Evolutionary conservation across 371 early-diverging fungal species (phyloP).

Genomic region (Lichtheimia corymbifera): DNA sequence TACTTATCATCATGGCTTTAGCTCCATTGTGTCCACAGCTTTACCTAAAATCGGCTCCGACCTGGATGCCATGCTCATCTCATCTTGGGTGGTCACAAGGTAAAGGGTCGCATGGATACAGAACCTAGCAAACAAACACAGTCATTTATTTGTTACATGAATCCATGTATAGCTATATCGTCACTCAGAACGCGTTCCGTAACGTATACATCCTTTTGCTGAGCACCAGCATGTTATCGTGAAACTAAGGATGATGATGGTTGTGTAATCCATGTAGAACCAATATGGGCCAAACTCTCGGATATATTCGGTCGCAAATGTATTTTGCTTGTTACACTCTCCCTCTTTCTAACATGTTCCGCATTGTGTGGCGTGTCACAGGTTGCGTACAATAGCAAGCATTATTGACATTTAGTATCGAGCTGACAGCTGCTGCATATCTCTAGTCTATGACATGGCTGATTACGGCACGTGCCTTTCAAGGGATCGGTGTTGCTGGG

Average conservation of each 20-base stretch:
- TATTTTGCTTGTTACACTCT: conserved; percentile 53
- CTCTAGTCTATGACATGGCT: conserved; percentile 58
- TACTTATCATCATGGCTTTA: not conserved
- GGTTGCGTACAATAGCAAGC: conserved; percentile 12
- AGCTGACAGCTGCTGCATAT: too few relatives aligned
- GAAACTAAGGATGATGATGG: not conserved
- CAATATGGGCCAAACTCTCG: conserved; percentile 59
- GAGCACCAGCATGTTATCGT: not conserved
- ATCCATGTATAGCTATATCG: conserved; percentile 43
- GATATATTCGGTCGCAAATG: conserved; percentile 76
- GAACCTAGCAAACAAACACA: too few relatives aligned
- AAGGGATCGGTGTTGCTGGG: conserved; percentile 66
- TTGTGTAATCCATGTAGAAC: conserved; percentile 19
- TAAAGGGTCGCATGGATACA: too few relatives aligned
- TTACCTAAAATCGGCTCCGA: conserved; percentile 7
- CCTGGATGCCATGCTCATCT: conserved; percentile 5
- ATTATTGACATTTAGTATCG: not conserved
- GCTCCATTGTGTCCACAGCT: conserved; percentile 6
- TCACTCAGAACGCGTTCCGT: conserved; percentile 49
- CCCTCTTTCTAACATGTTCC: conserved; percentile 62
- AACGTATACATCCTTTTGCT: conserved; percentile 9
- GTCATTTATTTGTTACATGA: not conserved
- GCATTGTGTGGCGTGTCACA: conserved; percentile 57
- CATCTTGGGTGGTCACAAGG: conserved; percentile 8
- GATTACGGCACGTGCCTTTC: conserved; percentile 59